Evolutionary conservation across 495 filamentous ascomycete genomes (phyloP).

Genomic region (Collariella sp.): DNA sequence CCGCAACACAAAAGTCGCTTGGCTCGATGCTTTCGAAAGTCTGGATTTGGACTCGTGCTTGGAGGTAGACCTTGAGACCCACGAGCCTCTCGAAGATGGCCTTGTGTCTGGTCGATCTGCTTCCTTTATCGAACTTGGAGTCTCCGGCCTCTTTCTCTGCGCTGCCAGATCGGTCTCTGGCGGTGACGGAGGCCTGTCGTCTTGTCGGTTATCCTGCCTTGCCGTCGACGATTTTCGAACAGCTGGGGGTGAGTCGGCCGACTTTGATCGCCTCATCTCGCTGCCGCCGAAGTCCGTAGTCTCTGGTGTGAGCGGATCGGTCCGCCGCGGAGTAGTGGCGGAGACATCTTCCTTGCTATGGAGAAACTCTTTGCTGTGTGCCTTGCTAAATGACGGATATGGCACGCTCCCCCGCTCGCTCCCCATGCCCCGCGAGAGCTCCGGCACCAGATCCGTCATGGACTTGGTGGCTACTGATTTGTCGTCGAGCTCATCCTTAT

Average conservation of each 20-base stretch:
- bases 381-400: constrained; percentile 83
- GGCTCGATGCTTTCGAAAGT: constrained; percentile 42
- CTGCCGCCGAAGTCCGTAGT: constrained; percentile 62
- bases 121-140: constrained; percentile 28
- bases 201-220: constrained; percentile 27
- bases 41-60: constrained; percentile 39
- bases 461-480: constrained; percentile 27
- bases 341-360: constrained; percentile 50
- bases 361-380: constrained; percentile 76
- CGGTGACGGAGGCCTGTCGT: constrained; percentile 45
- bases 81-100: constrained; percentile 32
- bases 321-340: constrained; percentile 26
- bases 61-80: constrained; percentile 36
- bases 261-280: constrained; percentile 37
- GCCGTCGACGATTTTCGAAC: constrained; percentile 24
- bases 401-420: constrained; percentile 52
- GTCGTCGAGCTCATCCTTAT: constrained; percentile 23
- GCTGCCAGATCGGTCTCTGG: constrained; percentile 48
- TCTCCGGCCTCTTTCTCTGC: constrained; percentile 33
- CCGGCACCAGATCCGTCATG: constrained; percentile 43
- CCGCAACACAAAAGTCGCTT: constrained; percentile 31
- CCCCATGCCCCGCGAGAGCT: constrained; percentile 36
- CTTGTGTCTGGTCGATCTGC: constrained; percentile 25
- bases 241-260: constrained; percentile 19
- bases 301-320: constrained; percentile 64